Evolutionary conservation across 805 yeast species (phyloP), one percentile per base, ranked within the genome.

Genomic region (Barnettozyma siamensis): DNA sequence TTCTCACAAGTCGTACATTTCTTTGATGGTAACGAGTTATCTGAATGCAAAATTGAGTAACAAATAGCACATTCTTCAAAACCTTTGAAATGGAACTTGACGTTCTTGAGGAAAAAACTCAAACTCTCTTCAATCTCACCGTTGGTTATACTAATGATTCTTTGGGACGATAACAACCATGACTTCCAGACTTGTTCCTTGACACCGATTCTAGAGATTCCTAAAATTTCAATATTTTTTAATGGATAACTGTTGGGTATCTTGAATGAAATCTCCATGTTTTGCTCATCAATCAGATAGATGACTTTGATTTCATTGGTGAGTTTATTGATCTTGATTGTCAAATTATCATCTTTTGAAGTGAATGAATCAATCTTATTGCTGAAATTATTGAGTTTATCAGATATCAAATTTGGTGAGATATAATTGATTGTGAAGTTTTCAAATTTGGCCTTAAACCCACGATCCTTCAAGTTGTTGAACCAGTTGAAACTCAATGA

Each of bases 21-120:
- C 63, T 88, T 89, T 37, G 88, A 78, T 7, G 99, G 99, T 43
- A 93, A 71, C 7, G 95, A 83, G 54, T 85, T 86, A 55, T 88
- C 96, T 12, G 72, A 73, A 57, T 89, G 95, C 48, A 93, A 66
- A 42, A 91, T 83, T 13, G 95, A 84, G 61, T 93, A 93, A 61
- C 99, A 93, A 51, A 93, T 88, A 3, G 98, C 95, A 72, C 99
- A 93, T 45, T 91, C 98, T 55, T 88, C 96, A 49, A 87, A 88
- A 0, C 96, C 96, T 8, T 89, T 84, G 60, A 94, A 89, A 58
- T 89, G 94, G 52, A 85, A 70, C 41, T 78, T 75, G 39, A 88
- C 88, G 54, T 91, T 87, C 51, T 77, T 78, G 37, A 66, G 53
- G 42, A 67, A 64, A 28, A 64, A 55, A 35, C 66, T 69, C 39